Evolutionary conservation across 75 land plant genomes (phyloP).

Genomic region (Pseudotsuga menziesii): DNA sequence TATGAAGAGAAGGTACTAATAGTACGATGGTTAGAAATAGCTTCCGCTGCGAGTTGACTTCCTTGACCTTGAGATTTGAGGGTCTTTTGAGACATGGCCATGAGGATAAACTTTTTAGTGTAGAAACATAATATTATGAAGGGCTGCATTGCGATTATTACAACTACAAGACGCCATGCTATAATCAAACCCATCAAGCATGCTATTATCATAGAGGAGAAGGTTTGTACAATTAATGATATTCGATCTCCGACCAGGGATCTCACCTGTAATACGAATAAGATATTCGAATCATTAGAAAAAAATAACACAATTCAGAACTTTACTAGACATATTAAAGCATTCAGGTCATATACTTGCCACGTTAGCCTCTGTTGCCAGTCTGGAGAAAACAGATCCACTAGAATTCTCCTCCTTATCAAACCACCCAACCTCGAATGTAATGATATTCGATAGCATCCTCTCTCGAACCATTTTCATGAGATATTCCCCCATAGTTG

Average conservation of each 20-base stretch:
- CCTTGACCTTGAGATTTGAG: slow-evolving; percentile 50
- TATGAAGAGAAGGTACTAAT: slow-evolving; percentile 80
- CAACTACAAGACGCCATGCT: slow-evolving; percentile 73
- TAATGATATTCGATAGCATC: slow-evolving; percentile 69
- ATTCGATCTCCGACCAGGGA: slow-evolving; percentile 67
- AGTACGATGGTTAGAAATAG: slow-evolving; percentile 68
- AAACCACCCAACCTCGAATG: slow-evolving; percentile 83
- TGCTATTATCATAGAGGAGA: slow-evolving; percentile 55
- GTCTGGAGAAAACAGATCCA: slow-evolving; percentile 69
- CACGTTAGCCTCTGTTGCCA: slow-evolving; percentile 79
- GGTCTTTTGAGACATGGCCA: slow-evolving; percentile 41
- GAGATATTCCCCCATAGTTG: slow-evolving; percentile 63
- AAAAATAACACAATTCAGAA: too few species aligned
- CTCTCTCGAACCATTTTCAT: slow-evolving; percentile 67
- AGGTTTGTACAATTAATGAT: slow-evolving; percentile 59
- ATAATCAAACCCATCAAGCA: slow-evolving; percentile 57
- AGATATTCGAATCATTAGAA: background rate
- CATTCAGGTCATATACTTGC: slow-evolving; percentile 15
- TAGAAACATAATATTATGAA: slow-evolving; percentile 64
- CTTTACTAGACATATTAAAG: too few species aligned
- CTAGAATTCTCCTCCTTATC: slow-evolving; percentile 69
- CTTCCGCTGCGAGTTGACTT: slow-evolving; percentile 72
- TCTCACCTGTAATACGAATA: slow-evolving; percentile 39
- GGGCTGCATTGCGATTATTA: slow-evolving; percentile 80
- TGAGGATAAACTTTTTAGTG: slow-evolving; percentile 42